Conservation (phyloP, 768 basidiomycete genomes). For the Amanita molliuscula region DNA sequence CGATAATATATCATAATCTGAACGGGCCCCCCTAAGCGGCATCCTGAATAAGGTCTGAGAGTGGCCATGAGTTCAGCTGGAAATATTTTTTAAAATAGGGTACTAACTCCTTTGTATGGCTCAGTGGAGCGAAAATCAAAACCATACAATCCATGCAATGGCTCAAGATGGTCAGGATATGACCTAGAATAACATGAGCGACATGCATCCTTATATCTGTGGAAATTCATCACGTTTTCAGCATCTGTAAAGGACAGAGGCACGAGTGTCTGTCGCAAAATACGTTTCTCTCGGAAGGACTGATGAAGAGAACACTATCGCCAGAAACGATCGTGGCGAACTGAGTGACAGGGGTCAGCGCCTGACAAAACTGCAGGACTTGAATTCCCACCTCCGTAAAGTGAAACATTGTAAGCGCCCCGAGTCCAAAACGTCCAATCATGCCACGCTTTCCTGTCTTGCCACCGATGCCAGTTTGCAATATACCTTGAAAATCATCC, state of each 20-base stretch:
- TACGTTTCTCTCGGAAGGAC: slow-evolving; percentile 33
- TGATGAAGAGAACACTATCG: slow-evolving; percentile 25
- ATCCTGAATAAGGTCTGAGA: slow-evolving; percentile 35
- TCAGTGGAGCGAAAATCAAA: slow-evolving; percentile 20
- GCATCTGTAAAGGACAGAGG: slow-evolving; percentile 19
- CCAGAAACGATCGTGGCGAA: slow-evolving; percentile 25
- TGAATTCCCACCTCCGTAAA: slow-evolving; percentile 31
- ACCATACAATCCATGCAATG: slow-evolving; percentile 28
- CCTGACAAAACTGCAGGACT: not conserved
- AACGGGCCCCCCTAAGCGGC: slow-evolving; percentile 26
- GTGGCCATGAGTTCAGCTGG: not conserved
- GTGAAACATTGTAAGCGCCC: slow-evolving; percentile 42
- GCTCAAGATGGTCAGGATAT: slow-evolving; percentile 30
- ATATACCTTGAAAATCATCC: slow-evolving; percentile 36
- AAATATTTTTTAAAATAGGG: not conserved
- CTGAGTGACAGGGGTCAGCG: slow-evolving; percentile 10
- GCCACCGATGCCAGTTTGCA: slow-evolving; percentile 32
- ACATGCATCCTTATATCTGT: not conserved
- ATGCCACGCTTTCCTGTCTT: slow-evolving; percentile 25
- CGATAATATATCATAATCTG: slow-evolving; percentile 14
- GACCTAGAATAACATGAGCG: slow-evolving; percentile 16
- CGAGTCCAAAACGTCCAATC: slow-evolving; percentile 44
- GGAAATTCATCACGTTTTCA: slow-evolving; percentile 21
- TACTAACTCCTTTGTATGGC: slow-evolving; percentile 30
- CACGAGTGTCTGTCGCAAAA: slow-evolving; percentile 20